Evolutionary conservation across 805 yeast genomes (phyloP).

Genomic region (Suhomyces xylopsoci): DNA sequence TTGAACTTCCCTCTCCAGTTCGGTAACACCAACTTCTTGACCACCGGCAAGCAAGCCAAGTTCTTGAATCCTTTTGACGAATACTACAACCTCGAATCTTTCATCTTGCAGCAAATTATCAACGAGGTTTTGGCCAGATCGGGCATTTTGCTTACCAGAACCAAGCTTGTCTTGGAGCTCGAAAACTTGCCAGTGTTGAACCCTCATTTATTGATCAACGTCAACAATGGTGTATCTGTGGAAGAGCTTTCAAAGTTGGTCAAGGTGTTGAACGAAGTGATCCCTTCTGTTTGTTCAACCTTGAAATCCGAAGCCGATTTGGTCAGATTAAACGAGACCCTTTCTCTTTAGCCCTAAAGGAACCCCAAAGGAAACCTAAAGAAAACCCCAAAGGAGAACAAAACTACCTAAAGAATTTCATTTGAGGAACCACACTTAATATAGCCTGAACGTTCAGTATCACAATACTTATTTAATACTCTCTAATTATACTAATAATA

Average conservation of each 20-base stretch:
- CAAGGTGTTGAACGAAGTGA: conserved; percentile 20
- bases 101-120: conserved; percentile 63
- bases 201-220: conserved; percentile 36
- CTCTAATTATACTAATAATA: neutral
- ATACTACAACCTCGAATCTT: conserved; percentile 51
- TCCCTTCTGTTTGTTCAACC: conserved; percentile 11
- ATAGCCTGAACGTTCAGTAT: neutral
- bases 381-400: too few species aligned
- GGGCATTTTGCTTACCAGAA: conserved; percentile 60
- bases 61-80: conserved; percentile 41
- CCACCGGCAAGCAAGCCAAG: conserved; percentile 45
- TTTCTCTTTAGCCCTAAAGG: too few species aligned
- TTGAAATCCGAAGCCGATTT: conserved; percentile 24
- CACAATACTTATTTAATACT: conserved; percentile 1
- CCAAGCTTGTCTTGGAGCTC: conserved; percentile 62
- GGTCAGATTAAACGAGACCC: conserved; percentile 19
- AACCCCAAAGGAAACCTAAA: too few species aligned
- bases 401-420: neutral
- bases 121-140: conserved; percentile 51
- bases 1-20: conserved; percentile 49
- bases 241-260: conserved; percentile 26
- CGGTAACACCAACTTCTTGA: conserved; percentile 45
- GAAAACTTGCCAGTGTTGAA: conserved; percentile 60
- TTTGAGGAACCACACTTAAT: neutral
- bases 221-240: conserved; percentile 26